Evolutionary conservation across 305 asterid genomes (phyloP).

Genomic region (Solanum hybrid): DNA sequence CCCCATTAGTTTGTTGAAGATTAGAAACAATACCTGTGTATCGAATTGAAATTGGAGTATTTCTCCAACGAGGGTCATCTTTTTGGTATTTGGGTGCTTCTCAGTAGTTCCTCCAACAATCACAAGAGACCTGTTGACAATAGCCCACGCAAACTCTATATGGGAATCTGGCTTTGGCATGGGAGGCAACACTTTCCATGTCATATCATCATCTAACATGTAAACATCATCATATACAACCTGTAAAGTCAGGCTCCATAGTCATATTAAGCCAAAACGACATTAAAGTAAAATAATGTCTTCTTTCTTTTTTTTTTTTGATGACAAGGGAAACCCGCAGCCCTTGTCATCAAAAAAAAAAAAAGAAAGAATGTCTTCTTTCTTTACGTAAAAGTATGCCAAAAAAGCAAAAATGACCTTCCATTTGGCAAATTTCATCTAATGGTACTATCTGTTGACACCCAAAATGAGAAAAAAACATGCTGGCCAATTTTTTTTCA

Average conservation of each 20-base stretch:
- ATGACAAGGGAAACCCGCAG: no score
- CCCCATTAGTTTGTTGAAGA: neutral
- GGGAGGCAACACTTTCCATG: slow-evolving; percentile 77
- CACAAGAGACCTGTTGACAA: slow-evolving; percentile 59
- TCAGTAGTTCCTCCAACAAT: slow-evolving; percentile 97
- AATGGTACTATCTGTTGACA: neutral
- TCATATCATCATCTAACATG: slow-evolving; percentile 86
- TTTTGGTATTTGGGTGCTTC: slow-evolving; percentile 85
- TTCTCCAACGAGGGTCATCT: slow-evolving; percentile 86
- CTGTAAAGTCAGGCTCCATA: slow-evolving; percentile 30
- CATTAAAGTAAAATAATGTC: neutral
- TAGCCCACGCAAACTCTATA: slow-evolving; percentile 90
- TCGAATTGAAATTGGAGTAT: slow-evolving; percentile 65
- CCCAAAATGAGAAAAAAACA: neutral
- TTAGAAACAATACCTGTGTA: slow-evolving; percentile 38
- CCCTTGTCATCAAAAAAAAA: no score
- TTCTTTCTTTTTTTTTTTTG: no score
- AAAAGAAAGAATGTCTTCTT: neutral
- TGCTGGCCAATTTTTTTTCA: neutral
- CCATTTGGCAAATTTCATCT: neutral
- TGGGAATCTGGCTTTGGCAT: slow-evolving; percentile 99
- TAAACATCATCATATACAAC: slow-evolving; percentile 85
- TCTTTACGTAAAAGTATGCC: neutral
- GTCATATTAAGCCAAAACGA: slow-evolving; percentile 11
- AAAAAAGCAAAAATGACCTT: neutral